These are phyloP conservation scores for Carex parvula DNA, from an alignment of 176 grass and related monocot genomes.

Conservation along the genomic window DNA sequence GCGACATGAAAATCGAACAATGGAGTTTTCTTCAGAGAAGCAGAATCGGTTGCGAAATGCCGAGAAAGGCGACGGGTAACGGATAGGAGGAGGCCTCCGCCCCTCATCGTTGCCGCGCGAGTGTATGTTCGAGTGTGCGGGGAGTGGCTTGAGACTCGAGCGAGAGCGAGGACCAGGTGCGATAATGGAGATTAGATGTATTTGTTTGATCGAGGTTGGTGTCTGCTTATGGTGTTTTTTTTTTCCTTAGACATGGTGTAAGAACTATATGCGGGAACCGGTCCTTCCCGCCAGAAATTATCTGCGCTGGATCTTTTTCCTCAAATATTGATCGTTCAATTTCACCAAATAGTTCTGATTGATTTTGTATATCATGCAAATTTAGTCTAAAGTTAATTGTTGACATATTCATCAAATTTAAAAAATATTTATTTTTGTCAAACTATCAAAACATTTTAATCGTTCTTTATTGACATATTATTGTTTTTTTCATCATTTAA, in stretches of 20 bases:
- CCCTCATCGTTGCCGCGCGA: constrained; percentile 40
- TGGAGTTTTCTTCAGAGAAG: constrained; percentile 83
- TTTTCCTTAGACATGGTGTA: background rate
- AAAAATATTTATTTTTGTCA: background rate
- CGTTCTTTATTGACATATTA: too few species aligned
- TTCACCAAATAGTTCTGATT: background rate
- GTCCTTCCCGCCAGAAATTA: background rate
- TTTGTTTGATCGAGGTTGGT: constrained; percentile 37
- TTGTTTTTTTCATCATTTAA: too few species aligned
- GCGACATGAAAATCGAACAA: constrained; percentile 92
- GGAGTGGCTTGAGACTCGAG: constrained; percentile 6
- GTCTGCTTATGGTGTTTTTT: constrained; percentile 13
- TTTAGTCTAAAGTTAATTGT: background rate
- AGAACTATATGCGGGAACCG: background rate
- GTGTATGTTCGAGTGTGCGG: background rate
- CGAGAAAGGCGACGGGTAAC: constrained; percentile 54
- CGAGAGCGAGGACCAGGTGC: constrained; percentile 27
- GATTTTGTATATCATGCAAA: background rate
- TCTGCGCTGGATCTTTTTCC: background rate
- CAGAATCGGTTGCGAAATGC: constrained; percentile 39
- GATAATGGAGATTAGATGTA: constrained; percentile 39
- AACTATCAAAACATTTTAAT: too few species aligned
- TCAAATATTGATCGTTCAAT: background rate
- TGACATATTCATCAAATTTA: background rate
- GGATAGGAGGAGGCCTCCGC: constrained; percentile 52